These are phyloP conservation scores for Amoeboradix gromovi DNA, from an alignment of 371 early-diverging fungal species.

Conservation along the genomic window DNA sequence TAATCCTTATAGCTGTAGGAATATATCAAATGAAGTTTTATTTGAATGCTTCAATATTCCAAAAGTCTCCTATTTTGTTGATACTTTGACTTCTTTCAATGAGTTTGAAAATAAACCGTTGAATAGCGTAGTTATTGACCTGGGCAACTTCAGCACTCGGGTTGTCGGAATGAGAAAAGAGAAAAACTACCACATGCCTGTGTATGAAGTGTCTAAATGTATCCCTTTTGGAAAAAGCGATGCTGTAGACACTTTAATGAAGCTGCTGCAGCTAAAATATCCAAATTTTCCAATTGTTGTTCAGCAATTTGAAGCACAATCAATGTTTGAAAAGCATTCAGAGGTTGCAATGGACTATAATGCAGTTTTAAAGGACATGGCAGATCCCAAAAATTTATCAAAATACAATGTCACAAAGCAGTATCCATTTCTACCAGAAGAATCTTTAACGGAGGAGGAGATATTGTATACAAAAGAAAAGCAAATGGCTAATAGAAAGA, in stretches of 20 bases:
- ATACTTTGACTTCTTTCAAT: conserved; percentile 16
- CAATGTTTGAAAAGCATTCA: neutral
- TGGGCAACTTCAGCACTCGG: neutral
- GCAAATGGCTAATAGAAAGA: neutral
- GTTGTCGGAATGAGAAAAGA: neutral
- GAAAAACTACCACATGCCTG: neutral
- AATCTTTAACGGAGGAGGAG: neutral
- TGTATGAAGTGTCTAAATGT: conserved; percentile 7
- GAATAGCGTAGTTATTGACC: neutral
- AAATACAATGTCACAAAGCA: neutral
- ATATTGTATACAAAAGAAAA: neutral
- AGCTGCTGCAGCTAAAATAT: conserved; percentile 61
- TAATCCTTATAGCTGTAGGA: neutral
- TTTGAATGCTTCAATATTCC: conserved; percentile 56
- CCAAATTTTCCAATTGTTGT: conserved; percentile 33
- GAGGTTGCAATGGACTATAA: neutral
- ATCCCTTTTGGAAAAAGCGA: conserved; percentile 35
- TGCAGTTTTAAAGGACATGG: neutral
- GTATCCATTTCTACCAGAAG: neutral
- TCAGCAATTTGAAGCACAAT: neutral
- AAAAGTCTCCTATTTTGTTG: conserved; percentile 49
- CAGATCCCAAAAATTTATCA: neutral
- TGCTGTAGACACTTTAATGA: conserved; percentile 44
- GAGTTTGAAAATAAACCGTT: neutral
- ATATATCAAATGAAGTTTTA: conserved; percentile 23